Evolutionary conservation across 1,284 basidiomycete genomes (phyloP).

Genomic region (Gymnopus androsaceus): DNA sequence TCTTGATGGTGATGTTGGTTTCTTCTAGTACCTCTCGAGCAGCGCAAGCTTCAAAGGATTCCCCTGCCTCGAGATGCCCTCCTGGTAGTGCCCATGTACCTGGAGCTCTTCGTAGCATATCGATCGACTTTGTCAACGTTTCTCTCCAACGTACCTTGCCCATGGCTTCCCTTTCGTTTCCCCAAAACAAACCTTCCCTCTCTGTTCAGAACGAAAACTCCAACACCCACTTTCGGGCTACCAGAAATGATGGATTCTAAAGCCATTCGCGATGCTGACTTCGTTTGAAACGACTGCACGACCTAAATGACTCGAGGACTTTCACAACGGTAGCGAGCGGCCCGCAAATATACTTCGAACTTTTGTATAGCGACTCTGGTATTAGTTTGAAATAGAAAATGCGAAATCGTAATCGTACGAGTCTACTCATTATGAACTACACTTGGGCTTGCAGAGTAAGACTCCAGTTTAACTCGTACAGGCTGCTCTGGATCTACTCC

Average conservation of each 20-base stretch:
- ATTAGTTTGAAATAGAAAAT: too few species aligned
- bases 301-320: too few species aligned
- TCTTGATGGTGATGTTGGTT: conserved; percentile 4
- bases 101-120: background rate
- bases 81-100: conserved; percentile 14
- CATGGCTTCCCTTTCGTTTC: conserved; percentile 9
- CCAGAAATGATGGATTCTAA: background rate
- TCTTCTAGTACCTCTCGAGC: conserved; percentile 13
- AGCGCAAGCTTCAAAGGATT: conserved; percentile 11
- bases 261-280: background rate
- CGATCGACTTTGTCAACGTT: background rate
- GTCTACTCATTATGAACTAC: too few species aligned
- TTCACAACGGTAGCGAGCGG: too few species aligned
- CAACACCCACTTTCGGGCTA: conserved; percentile 7
- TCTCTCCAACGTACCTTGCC: conserved; percentile 3
- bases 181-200: conserved; percentile 7
- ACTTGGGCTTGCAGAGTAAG: too few species aligned
- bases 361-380: too few species aligned
- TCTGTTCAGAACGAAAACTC: conserved; percentile 10
- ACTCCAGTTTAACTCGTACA: too few species aligned
- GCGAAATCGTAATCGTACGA: too few species aligned
- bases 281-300: background rate
- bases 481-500: too few species aligned
- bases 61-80: conserved; percentile 12
- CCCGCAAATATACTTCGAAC: too few species aligned